Conservation (phyloP, 495 filamentous ascomycete species). For the Tricharina praecox region DNA sequence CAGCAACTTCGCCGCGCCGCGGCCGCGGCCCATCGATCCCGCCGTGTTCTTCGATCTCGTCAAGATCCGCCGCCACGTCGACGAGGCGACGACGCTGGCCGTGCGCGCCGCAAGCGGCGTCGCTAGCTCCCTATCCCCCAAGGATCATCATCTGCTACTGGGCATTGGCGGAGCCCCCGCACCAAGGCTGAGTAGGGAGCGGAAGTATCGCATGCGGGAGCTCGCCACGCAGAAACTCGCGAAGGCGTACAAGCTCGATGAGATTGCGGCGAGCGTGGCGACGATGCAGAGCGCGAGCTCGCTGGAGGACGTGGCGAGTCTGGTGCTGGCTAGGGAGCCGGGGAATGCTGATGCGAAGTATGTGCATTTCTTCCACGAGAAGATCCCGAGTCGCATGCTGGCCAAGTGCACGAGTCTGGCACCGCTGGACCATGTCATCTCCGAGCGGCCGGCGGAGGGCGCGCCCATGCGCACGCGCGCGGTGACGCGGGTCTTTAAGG, state of each 20-base stretch:
- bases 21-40: conserved; percentile 61
- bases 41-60: conserved; percentile 67
- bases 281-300: conserved; percentile 69
- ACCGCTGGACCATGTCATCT: conserved; percentile 48
- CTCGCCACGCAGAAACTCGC: conserved; percentile 58
- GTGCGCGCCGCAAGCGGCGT: conserved; percentile 59
- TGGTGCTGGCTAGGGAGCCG: conserved; percentile 49
- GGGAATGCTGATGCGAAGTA: conserved; percentile 55
- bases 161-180: conserved; percentile 37
- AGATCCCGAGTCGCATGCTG: conserved; percentile 61
- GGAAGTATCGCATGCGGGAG: conserved; percentile 58
- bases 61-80: conserved; percentile 59
- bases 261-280: conserved; percentile 64
- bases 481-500: conserved; percentile 56
- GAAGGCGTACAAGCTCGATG: conserved; percentile 58
- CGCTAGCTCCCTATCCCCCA: conserved; percentile 36
- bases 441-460: conserved; percentile 41
- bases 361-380: conserved; percentile 77
- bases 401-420: conserved; percentile 52
- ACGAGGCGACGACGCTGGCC: conserved; percentile 57
- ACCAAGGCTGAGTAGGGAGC: conserved; percentile 52
- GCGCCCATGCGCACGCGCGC: conserved; percentile 54
- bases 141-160: conserved; percentile 32
- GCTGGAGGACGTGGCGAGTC: conserved; percentile 57
- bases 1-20: conserved; percentile 56